Evolutionary conservation across 2,329 filamentous ascomycete genomes (phyloP).

Genomic region (Diplodia scrobiculata): DNA sequence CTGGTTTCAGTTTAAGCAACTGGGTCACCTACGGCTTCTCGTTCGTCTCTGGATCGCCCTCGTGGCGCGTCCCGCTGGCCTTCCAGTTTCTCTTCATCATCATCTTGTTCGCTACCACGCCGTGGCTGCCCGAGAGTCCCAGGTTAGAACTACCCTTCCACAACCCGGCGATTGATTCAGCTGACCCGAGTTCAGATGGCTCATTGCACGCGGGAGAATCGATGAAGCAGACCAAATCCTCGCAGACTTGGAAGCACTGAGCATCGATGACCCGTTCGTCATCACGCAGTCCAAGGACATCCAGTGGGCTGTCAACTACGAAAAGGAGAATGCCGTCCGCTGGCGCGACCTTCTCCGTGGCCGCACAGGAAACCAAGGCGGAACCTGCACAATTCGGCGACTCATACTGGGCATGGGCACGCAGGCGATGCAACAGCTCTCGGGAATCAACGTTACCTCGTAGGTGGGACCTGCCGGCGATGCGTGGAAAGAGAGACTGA

Average conservation of each 20-base stretch:
- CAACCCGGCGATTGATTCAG: background rate
- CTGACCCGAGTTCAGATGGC: slow-evolving; percentile 41
- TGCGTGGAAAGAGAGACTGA: no score
- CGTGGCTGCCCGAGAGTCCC: slow-evolving; percentile 53
- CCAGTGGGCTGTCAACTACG: slow-evolving; percentile 53
- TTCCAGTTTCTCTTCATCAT: slow-evolving; percentile 56
- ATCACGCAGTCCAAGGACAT: slow-evolving; percentile 51
- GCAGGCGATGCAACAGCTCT: slow-evolving; percentile 56
- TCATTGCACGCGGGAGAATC: slow-evolving; percentile 49
- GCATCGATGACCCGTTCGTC: slow-evolving; percentile 51
- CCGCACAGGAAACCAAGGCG: slow-evolving; percentile 48
- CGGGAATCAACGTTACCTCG: slow-evolving; percentile 45
- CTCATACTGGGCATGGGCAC: slow-evolving; percentile 58
- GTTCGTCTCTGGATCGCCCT: slow-evolving; percentile 47
- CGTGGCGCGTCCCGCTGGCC: slow-evolving; percentile 53
- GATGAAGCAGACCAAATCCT: slow-evolving; percentile 55
- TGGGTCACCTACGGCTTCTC: slow-evolving; percentile 58
- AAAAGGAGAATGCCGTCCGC: slow-evolving; percentile 53
- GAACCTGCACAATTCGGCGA: slow-evolving; percentile 55
- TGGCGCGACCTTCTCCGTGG: slow-evolving; percentile 56
- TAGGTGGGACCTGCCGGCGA: background rate
- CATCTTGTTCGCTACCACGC: slow-evolving; percentile 50
- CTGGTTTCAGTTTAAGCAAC: slow-evolving; percentile 54
- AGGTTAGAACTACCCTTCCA: slow-evolving; percentile 28
- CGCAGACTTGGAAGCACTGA: slow-evolving; percentile 52